Evolutionary conservation across 345 rosid genomes (phyloP), one percentile per base, ranked within the genome.

Genomic region (Excoecaria cochinchinensis): DNA sequence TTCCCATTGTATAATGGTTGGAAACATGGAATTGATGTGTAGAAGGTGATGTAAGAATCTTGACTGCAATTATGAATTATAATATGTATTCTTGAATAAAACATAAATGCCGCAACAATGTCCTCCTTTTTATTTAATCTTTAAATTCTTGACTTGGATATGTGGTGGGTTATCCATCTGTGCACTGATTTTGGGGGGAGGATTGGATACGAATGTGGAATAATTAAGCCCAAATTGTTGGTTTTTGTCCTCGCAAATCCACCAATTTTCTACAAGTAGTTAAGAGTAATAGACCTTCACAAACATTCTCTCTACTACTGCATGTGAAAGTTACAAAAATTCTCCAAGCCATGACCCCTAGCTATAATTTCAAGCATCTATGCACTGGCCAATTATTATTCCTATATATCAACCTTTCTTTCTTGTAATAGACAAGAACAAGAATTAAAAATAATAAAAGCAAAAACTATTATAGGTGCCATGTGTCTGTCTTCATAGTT

Each of bases 181-280:
- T 83, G 75, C 86, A 83, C 85, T 72, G 70, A 82, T 78, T 82
- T 78, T 55, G 77, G 58, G 76, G 75, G 73, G 57, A 52, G 15
- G 6, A 52, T 52, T 17, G 7, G 19, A 52, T 15, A 61, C 14
- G 42, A 8, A 39, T 16, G 57, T 59, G 74, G 50, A 68, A 76
- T 42, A 66, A 52, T 58, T 69, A 47, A 57, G 52, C 67, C 42
- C 38, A 16, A n/a, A 57, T 40, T 38, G 21, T n/a, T 17, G n/a
- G 38, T 59, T 69, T 51, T 55, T 51, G 31, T 31, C 31, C 8
- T 51, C 52, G 12, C 6, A 61, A 69, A 39, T 17, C 47, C 52
- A 39, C 62, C 61, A 38, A 53, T 66, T 73, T 73, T 76, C 71
- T 56, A 70, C 70, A 65, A 58, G 67, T 68, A 17, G 77, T 24